Percentiles rank a stretch among this genome's conserved stretches.
phyloP scores from a whole-genome alignment of 805 yeast species.

The Suhomyces vadensis region DNA sequence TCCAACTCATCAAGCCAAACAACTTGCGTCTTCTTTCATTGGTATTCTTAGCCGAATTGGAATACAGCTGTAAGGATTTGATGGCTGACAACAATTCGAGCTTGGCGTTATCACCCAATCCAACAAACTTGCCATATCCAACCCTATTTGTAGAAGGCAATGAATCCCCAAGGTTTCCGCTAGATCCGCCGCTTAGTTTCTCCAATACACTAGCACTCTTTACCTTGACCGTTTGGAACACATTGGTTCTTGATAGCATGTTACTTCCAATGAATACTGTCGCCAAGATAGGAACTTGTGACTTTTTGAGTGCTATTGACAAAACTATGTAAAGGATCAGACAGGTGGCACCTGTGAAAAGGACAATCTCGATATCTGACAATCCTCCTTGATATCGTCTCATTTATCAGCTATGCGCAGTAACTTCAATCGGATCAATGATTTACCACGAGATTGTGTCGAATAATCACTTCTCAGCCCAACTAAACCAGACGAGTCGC shows the following conservation, averaged over 20 bases:
- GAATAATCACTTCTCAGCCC: no score
- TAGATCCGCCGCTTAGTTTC: neutral
- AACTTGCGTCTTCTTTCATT: conserved; percentile 47
- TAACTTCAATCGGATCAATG: no score
- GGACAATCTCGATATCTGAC: conserved; percentile 21
- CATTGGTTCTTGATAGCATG: conserved; percentile 32
- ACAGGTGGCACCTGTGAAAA: conserved; percentile 17
- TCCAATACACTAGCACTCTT: conserved; percentile 4
- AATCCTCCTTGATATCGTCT: conserved; percentile 1
- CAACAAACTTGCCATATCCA: conserved; percentile 13
- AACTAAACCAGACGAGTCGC: no score
- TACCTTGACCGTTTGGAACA: conserved; percentile 19
- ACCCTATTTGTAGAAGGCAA: neutral
- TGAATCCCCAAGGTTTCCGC: neutral
- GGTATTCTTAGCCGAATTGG: conserved; percentile 38
- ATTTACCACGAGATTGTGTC: no score
- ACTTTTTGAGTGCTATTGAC: conserved; percentile 17
- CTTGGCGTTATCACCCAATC: conserved; percentile 22
- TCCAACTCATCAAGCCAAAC: conserved; percentile 50
- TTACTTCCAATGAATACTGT: conserved; percentile 33
- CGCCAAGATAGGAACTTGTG: conserved; percentile 29
- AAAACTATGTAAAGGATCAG: conserved; percentile 22
- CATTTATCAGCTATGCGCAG: neutral
- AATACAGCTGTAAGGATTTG: conserved; percentile 48
- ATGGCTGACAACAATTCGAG: conserved; percentile 44